Evolutionary conservation across 176 grass and related monocot genomes (phyloP).

Genomic region (Lolium perenne): DNA sequence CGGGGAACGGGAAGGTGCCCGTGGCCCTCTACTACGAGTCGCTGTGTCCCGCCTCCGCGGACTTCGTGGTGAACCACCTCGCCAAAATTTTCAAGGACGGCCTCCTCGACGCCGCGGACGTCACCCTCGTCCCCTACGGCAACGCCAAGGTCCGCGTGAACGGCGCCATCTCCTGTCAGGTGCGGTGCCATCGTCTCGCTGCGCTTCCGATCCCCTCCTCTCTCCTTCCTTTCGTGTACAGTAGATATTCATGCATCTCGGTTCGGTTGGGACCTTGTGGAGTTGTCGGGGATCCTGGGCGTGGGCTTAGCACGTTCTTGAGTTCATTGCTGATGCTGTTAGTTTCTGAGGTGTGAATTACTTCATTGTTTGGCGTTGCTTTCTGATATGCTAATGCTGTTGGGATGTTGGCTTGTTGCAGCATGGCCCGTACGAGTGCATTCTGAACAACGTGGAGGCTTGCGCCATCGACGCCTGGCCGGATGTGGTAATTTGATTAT

Average conservation of each 20-base stretch:
- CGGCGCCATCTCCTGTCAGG: slow-evolving; percentile 55
- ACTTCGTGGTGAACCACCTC: slow-evolving; percentile 55
- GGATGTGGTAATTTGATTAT: slow-evolving; percentile 71
- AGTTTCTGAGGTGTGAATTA: not conserved
- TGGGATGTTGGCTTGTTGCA: slow-evolving; percentile 47
- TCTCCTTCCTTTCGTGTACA: not conserved
- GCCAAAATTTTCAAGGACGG: slow-evolving; percentile 48
- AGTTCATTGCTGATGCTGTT: not conserved
- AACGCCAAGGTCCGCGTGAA: slow-evolving; percentile 43
- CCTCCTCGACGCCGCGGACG: slow-evolving; percentile 37
- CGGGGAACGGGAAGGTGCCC: slow-evolving; percentile 35
- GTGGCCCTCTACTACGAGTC: slow-evolving; percentile 64
- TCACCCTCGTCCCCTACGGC: slow-evolving; percentile 57
- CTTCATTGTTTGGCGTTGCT: not conserved
- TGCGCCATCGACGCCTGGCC: slow-evolving; percentile 87
- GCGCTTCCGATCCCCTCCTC: not conserved
- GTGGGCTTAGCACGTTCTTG: not conserved
- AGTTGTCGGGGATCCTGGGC: no score
- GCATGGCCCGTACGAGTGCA: slow-evolving; percentile 84
- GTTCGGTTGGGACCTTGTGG: no score
- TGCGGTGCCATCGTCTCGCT: not conserved
- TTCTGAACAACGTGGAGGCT: slow-evolving; percentile 87
- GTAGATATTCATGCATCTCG: not conserved
- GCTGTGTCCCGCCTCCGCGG: slow-evolving; percentile 54
- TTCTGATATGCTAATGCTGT: slow-evolving; percentile 2